These are phyloP conservation scores for Prunus mume DNA, from an alignment of 306 rosid genomes.

Conservation along the genomic window DNA sequence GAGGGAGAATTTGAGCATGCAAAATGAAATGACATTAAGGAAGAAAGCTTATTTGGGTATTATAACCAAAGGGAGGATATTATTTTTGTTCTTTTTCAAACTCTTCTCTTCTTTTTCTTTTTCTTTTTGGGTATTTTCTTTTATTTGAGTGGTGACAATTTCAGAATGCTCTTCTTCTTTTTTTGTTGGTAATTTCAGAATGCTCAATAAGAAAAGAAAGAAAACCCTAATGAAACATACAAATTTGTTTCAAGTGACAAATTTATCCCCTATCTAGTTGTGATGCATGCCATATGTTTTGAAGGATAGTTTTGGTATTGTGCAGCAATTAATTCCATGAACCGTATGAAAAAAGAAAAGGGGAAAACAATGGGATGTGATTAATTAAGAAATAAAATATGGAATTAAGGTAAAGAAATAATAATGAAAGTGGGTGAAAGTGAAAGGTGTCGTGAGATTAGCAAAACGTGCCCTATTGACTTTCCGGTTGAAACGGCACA, in stretches of 20 bases:
- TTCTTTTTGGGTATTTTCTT: slow-evolving; percentile 5
- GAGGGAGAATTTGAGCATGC: slow-evolving; percentile 28
- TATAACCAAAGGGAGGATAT: slow-evolving; percentile 14
- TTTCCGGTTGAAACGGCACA: slow-evolving; percentile 23
- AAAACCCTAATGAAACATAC: slow-evolving; percentile 25
- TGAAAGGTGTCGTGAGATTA: slow-evolving; percentile 3
- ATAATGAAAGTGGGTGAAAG: neutral
- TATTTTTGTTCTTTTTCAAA: neutral
- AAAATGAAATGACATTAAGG: slow-evolving; percentile 41
- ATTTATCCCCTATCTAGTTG: slow-evolving; percentile 12
- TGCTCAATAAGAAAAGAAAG: slow-evolving; percentile 15
- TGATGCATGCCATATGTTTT: neutral
- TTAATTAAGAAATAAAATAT: neutral
- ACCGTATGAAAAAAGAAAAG: neutral
- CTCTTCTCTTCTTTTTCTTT: neutral
- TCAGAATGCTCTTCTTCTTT: slow-evolving; percentile 8
- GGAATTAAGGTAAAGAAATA: neutral
- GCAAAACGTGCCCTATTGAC: slow-evolving; percentile 15
- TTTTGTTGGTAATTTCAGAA: neutral
- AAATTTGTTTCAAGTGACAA: slow-evolving; percentile 8
- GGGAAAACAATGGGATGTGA: neutral
- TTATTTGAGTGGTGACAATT: slow-evolving; percentile 24
- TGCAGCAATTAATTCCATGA: neutral
- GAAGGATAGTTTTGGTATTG: slow-evolving; percentile 27
- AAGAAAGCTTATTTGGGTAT: slow-evolving; percentile 35